Evolutionary conservation across 495 filamentous ascomycete species (phyloP).

Genomic region (Trypethelium eluteriae): DNA sequence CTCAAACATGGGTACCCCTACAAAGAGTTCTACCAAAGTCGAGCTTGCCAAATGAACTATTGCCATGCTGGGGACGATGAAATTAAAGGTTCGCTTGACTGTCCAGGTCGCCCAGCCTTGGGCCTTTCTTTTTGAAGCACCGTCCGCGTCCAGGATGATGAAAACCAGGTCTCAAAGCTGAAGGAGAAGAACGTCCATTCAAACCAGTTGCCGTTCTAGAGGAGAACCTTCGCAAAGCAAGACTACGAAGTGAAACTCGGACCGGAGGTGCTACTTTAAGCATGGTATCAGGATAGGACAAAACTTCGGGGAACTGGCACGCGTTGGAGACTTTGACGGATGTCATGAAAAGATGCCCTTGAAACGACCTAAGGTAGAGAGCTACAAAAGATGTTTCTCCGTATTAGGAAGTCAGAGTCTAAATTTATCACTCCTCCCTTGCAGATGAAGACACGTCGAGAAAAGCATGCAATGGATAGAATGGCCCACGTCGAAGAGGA

Average conservation of each 20-base stretch:
- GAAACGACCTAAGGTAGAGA: no score
- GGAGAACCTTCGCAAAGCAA: constrained; percentile 14
- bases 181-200: constrained; percentile 7
- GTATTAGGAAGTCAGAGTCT: no score
- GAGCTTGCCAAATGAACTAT: background rate
- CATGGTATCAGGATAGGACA: no score
- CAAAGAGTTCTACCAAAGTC: background rate
- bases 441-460: no score
- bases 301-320: no score
- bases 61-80: background rate
- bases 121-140: constrained; percentile 35
- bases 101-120: background rate
- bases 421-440: no score
- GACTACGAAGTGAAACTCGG: background rate
- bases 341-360: no score
- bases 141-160: constrained; percentile 42
- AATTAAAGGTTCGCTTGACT: background rate
- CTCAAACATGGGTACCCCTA: background rate
- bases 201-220: constrained; percentile 13
- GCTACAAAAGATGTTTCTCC: no score
- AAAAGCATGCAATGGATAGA: no score
- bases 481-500: no score
- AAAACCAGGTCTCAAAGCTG: constrained; percentile 20
- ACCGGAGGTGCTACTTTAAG: no score
- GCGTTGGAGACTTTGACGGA: no score